Percentiles rank a stretch among this genome's conserved stretches.
Conservation (phyloP, 225 moss, liverwort and hornwort species). For the Antitrichia curtipendula region DNA sequence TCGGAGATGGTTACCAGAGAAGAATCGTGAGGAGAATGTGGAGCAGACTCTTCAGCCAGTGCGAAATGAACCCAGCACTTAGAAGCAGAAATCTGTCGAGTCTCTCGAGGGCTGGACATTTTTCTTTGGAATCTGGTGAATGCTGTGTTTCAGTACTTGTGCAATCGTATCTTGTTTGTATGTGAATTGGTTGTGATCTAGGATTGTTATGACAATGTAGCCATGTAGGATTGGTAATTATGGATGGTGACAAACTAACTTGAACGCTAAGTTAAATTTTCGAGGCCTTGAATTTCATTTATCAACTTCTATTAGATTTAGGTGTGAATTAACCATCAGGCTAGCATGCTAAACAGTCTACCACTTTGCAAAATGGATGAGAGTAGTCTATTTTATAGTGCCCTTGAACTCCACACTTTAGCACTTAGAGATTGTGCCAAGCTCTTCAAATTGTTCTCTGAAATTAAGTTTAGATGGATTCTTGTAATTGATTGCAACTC, state of each 20-base stretch:
- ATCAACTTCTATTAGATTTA: neutral
- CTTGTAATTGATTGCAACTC: neutral
- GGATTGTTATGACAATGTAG: too few species aligned
- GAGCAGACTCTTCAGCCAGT: neutral
- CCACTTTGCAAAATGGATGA: neutral
- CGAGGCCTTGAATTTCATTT: neutral
- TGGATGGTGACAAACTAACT: neutral
- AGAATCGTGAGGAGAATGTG: constrained; percentile 30
- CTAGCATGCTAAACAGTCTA: neutral
- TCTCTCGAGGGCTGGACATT: neutral
- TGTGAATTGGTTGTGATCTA: too few species aligned
- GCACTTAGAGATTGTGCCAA: neutral
- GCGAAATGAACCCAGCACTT: neutral
- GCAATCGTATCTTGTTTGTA: neutral
- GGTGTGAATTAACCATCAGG: neutral
- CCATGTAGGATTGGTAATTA: neutral
- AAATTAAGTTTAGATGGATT: neutral
- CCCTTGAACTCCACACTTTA: neutral
- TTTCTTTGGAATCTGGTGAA: neutral
- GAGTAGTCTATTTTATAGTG: neutral
- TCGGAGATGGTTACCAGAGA: constrained; percentile 82
- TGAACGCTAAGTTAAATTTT: neutral
- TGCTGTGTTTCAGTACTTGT: too few species aligned
- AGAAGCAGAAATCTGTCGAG: neutral
- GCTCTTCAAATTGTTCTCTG: fast-evolving